Evolutionary conservation across 768 basidiomycete genomes (phyloP).

Genomic region (Mycena leptocephala): DNA sequence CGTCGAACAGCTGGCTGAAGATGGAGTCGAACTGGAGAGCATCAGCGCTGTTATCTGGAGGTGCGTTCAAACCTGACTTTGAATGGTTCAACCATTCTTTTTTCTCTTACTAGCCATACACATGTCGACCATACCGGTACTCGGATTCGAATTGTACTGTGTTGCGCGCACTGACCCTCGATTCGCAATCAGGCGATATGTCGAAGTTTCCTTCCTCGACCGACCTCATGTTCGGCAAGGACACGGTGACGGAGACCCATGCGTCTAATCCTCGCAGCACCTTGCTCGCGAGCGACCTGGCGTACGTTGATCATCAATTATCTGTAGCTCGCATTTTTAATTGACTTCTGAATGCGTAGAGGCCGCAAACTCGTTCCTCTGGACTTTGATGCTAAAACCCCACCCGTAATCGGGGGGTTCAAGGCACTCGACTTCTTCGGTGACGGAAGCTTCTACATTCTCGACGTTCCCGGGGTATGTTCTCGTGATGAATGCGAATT

Average conservation of each 20-base stretch:
- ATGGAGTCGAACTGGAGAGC: conserved; percentile 7
- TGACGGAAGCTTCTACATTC: conserved; percentile 33
- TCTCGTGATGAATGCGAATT: not conserved
- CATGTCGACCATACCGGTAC: conserved; percentile 28
- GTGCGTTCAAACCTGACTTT: not conserved
- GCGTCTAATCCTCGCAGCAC: not conserved
- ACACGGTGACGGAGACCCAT: not conserved
- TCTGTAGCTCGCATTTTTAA: not conserved
- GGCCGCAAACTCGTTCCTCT: conserved; percentile 5
- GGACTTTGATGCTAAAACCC: conserved; percentile 8
- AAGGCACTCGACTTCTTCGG: conserved; percentile 34
- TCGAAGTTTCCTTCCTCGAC: conserved; percentile 31
- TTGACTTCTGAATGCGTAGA: not conserved
- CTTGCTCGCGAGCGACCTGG: conserved; percentile 12
- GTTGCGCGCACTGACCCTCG: no score
- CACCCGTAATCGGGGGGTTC: conserved; percentile 15
- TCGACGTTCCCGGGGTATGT: conserved; percentile 33
- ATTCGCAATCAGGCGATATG: conserved; percentile 21
- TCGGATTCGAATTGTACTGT: not conserved
- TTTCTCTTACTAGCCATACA: not conserved
- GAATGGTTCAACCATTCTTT: no score
- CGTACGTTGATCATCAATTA: conserved; percentile 1
- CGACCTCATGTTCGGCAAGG: conserved; percentile 24
- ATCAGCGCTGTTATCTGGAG: conserved; percentile 31
- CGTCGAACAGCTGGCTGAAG: conserved; percentile 14